Base-by-base conservation (phyloP, 192 early-diverging fungal genomes). In the Phlyctochytrium arcticum region DNA sequence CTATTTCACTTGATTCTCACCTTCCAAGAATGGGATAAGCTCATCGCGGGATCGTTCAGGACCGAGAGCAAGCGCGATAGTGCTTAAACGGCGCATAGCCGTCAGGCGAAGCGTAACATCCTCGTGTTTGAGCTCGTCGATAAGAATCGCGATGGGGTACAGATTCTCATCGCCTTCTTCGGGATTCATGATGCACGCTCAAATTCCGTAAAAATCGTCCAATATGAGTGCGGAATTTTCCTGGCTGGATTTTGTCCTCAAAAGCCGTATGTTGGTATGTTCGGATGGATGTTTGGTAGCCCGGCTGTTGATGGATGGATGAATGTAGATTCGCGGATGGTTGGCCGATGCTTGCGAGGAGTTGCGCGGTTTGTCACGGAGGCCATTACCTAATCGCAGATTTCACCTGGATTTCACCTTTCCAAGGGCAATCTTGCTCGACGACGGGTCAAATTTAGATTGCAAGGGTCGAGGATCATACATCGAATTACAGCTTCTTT, bases 21-120 rank as follows among this genome's bases (percentile, higher is more conserved):
- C 92, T 81, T 98, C 95, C 44, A 99, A 81, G 70, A 99, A 99
- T 21, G 95, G 95, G 76, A 99, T 87, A 30, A 99, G 87, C 79
- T 99, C 97, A 33, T 89, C 87, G 31, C 97, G 82, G 35, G 97
- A 92, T 50, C 97, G 87, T 75, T 98, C 92, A 47, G 87, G 88
- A 31, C 97, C 97, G 34, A 99, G 84, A 17, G 97, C 95, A 36
- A 90, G 80, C 15, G 95, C 94, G 55, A 96, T 96, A 48, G 89
- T 88, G 27, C 82, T 75, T 26, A 96, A 78, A 33, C 90, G 82
- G 51, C 81, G 78, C 66, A 96, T 89, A 37, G 93, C 90, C 56
- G 90, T 92, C 24, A 96, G 77, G 48, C 92, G 79, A 56, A 92
- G 78, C 35, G 82, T 77, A 32, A 91, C 84, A 76, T 96, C 93